These are phyloP conservation scores for Periconia digitata DNA, from an alignment of 2,329 filamentous ascomycete species.

Conservation along the genomic window DNA sequence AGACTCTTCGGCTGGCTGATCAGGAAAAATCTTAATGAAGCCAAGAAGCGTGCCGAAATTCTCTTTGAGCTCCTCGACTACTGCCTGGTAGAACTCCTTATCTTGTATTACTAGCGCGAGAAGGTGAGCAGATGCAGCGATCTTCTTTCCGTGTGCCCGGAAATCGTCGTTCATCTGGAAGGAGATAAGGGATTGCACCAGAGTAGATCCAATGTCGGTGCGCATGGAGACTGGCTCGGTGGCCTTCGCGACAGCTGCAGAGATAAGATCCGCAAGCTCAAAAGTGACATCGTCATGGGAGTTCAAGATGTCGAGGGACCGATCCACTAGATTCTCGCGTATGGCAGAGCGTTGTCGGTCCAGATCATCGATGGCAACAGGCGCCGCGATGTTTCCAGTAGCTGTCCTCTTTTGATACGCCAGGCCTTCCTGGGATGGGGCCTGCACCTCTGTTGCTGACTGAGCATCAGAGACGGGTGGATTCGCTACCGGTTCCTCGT, in stretches of 20 bases:
- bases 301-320: conserved; percentile 86
- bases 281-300: conserved; percentile 86
- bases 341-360: conserved; percentile 74
- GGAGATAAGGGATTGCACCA: conserved; percentile 80
- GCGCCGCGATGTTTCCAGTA: conserved; percentile 37
- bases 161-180: conserved; percentile 61
- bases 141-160: conserved; percentile 62
- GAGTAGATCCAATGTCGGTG: conserved; percentile 76
- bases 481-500: conserved; percentile 12
- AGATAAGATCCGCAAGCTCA: conserved; percentile 85
- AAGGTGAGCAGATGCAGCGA: conserved; percentile 90
- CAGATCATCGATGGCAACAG: conserved; percentile 73
- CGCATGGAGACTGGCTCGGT: conserved; percentile 61
- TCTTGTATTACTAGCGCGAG: conserved; percentile 86
- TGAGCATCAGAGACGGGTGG: conserved; percentile 22
- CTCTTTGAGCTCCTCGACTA: conserved; percentile 72
- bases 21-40: conserved; percentile 73
- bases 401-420: conserved; percentile 38
- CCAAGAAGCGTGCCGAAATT: conserved; percentile 74
- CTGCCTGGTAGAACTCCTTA: conserved; percentile 74
- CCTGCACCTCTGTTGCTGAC: conserved; percentile 9
- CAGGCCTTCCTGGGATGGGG: conserved; percentile 24
- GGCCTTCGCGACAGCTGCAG: conserved; percentile 66
- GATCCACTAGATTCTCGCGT: conserved; percentile 78
- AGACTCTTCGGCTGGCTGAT: conserved; percentile 72